phyloP scores from a whole-genome alignment of 257 asterid species.

The Linderniella brevidens region DNA sequence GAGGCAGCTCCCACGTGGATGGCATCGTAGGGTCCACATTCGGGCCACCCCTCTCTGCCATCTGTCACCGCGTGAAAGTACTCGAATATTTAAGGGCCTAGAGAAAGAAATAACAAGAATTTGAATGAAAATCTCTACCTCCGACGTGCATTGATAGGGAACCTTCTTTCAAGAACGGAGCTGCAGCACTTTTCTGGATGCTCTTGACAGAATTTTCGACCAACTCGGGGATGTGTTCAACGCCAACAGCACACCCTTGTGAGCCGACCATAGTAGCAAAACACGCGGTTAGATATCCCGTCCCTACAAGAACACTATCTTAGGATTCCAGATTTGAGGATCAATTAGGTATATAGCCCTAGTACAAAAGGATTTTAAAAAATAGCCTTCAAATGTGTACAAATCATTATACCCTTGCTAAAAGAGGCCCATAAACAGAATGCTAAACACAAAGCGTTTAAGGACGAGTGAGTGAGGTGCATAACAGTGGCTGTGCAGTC shows the following conservation, averaged over 20 bases:
- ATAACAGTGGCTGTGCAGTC: too few relatives aligned
- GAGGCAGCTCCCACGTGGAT: slow-evolving; percentile 98
- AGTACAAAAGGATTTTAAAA: too few relatives aligned
- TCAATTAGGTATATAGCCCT: too few relatives aligned
- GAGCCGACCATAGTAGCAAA: slow-evolving; percentile 87
- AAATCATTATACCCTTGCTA: too few relatives aligned
- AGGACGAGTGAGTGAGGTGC: too few relatives aligned
- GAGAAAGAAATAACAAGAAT: too few relatives aligned
- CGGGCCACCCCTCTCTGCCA: slow-evolving; percentile 85
- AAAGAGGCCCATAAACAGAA: too few relatives aligned
- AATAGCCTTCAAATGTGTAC: too few relatives aligned
- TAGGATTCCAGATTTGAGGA: not conserved
- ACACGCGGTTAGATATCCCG: slow-evolving; percentile 90
- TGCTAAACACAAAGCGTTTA: too few relatives aligned
- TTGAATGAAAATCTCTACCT: slow-evolving; percentile 39
- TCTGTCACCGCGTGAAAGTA: slow-evolving; percentile 18
- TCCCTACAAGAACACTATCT: slow-evolving; percentile 26
- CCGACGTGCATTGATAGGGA: slow-evolving; percentile 49
- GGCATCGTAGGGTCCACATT: slow-evolving; percentile 73
- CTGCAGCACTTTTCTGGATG: slow-evolving; percentile 64
- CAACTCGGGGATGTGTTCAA: slow-evolving; percentile 89
- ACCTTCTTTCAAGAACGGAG: slow-evolving; percentile 53
- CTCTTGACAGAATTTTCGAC: slow-evolving; percentile 43
- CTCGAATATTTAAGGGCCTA: too few relatives aligned
- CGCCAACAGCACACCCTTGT: slow-evolving; percentile 69